These are phyloP conservation scores for Yamadazyma atlantica DNA, from an alignment of 1,139 yeast genomes.

Conservation along the genomic window DNA sequence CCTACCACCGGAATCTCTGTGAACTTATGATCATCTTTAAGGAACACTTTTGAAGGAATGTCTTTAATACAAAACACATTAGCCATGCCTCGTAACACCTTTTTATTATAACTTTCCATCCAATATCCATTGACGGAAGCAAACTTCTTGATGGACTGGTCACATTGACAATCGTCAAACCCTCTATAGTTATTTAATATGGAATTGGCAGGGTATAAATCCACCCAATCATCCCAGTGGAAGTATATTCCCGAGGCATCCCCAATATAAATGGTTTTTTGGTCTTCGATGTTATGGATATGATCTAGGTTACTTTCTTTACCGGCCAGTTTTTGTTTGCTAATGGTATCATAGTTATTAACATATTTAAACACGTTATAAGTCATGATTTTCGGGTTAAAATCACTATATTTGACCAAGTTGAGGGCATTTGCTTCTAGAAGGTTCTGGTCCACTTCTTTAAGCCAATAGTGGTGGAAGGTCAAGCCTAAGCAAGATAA, in stretches of 20 bases:
- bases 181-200: conserved; percentile 20
- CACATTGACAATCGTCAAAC: conserved; percentile 25
- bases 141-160: conserved; percentile 18
- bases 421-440: conserved; percentile 26
- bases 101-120: conserved; percentile 35
- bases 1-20: conserved; percentile 32
- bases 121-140: conserved; percentile 36
- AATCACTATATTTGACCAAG: conserved; percentile 21
- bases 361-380: conserved; percentile 20
- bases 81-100: conserved; percentile 35
- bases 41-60: conserved; percentile 28
- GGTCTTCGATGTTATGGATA: background rate
- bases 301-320: background rate
- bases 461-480: conserved; percentile 12
- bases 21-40: conserved; percentile 26
- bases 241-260: conserved; percentile 25
- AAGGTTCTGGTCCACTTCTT: conserved; percentile 21
- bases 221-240: conserved; percentile 49
- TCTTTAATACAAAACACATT: conserved; percentile 35
- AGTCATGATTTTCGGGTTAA: conserved; percentile 31
- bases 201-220: conserved; percentile 26
- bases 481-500: conserved; percentile 16
- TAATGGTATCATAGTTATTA: conserved; percentile 4
- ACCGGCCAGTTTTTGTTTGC: background rate
- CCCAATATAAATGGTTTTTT: conserved; percentile 11